Evolutionary conservation across 441 rosid species (phyloP), one percentile per base, ranked within the genome.

Genomic region (Melastoma candidum): DNA sequence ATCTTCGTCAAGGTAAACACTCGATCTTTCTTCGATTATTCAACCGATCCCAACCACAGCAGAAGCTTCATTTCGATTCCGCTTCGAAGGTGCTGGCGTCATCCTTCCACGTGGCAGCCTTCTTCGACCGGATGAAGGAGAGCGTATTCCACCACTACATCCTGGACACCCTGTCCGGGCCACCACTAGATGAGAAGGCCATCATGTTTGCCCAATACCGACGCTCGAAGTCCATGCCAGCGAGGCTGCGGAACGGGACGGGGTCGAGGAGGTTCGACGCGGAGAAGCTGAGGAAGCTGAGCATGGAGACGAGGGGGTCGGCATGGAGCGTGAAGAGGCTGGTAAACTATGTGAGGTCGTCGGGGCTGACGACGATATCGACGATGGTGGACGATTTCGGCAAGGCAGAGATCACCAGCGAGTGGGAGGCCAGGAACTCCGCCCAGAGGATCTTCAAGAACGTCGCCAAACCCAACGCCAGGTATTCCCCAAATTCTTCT

Each of bases 381-480:
- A 17, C 22, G 22, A 17, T 17, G 22, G 22, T 17, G 22, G 22
- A 17, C 22, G 22, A 17, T 17, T 17, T 17, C 22, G 17, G 48
- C 56, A 14, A 71, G 63, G 72, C 59, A 72, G 80, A 80, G 71
- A 83, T 80, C 26, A 76, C 73, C 0, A 77, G 73, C 7, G 79
- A 83, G 62, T 74, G 76, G 86, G 84, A 78, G 68, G 84, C 90
- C 8, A 80, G 71, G 55, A 80, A 71, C 2, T 84, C 90, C 26
- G 84, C 82, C 41, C 71, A 72, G 64, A 59, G 54, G 69, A 72
- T 80, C 47, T 83, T 77, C 65, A 58, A 32, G 54, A 80, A 83
- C 47, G 86, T 83, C 1, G 86, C 82, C 29, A 77, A 74, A 17
- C 22, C 22, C 22, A 17, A 17, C 22, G 22, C 22, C 22, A 17